Evolutionary conservation across 345 rosid species (phyloP).

Genomic region (Pseudoturritis turrita): DNA sequence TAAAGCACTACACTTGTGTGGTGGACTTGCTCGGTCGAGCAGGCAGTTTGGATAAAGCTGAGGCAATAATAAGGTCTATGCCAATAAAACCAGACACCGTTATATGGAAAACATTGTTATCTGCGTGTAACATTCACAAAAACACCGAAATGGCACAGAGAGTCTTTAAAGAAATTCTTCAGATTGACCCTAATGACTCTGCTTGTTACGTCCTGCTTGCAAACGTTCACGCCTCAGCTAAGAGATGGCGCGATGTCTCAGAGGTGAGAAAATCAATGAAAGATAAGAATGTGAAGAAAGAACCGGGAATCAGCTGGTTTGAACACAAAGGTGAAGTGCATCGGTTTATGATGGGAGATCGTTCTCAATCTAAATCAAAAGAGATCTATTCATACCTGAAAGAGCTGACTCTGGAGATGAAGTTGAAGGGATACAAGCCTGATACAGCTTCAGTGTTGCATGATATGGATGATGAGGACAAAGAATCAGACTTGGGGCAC

Average conservation of each 20-base stretch:
- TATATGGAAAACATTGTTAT: slow-evolving; percentile 76
- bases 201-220: slow-evolving; percentile 68
- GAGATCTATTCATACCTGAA: slow-evolving; percentile 60
- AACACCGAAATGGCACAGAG: slow-evolving; percentile 52
- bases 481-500: slow-evolving; percentile 57
- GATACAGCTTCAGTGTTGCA: slow-evolving; percentile 60
- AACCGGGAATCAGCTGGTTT: slow-evolving; percentile 78
- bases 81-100: slow-evolving; percentile 52
- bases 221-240: slow-evolving; percentile 58
- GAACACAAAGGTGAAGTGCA: slow-evolving; percentile 56
- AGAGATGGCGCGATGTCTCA: slow-evolving; percentile 64
- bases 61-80: slow-evolving; percentile 59
- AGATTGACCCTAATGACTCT: slow-evolving; percentile 60
- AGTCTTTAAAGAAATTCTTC: slow-evolving; percentile 51
- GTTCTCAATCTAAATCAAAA: slow-evolving; percentile 45
- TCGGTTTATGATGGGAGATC: slow-evolving; percentile 60
- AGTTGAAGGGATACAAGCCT: slow-evolving; percentile 61
- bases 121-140: slow-evolving; percentile 65
- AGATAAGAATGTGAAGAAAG: slow-evolving; percentile 64
- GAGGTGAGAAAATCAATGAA: slow-evolving; percentile 60
- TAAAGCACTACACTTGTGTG: slow-evolving; percentile 62
- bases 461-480: slow-evolving; percentile 77
- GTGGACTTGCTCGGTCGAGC: slow-evolving; percentile 73
- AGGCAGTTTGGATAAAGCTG: slow-evolving; percentile 63
- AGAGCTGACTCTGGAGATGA: slow-evolving; percentile 59